A percentile compares a stretch with the other conserved stretches of the same genome.
These are phyloP conservation scores for Taxillus chinensis DNA, from an alignment of 164 flowering plant species.

Conservation along the genomic window DNA sequence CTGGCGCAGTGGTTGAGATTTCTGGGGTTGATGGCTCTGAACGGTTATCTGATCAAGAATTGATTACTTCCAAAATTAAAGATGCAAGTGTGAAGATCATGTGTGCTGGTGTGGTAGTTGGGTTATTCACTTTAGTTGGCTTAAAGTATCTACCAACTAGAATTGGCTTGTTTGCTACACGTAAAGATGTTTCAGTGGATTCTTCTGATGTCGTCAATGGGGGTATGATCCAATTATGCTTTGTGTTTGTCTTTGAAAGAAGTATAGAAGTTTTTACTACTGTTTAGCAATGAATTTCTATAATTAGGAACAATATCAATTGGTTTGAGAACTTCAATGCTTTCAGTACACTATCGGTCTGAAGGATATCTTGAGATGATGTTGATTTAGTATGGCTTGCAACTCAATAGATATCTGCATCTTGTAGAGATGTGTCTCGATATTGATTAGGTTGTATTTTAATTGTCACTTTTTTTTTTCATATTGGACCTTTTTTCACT, in stretches of 20 bases:
- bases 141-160: conserved; percentile 45
- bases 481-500: too few relatives aligned
- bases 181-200: conserved; percentile 38
- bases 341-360: too few relatives aligned
- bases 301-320: not conserved
- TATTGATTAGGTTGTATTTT: too few relatives aligned
- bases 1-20: conserved; percentile 17
- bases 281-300: not conserved
- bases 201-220: conserved; percentile 49
- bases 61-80: conserved; percentile 55
- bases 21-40: conserved; percentile 18
- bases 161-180: conserved; percentile 19
- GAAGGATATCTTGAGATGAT: too few relatives aligned
- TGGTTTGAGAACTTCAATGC: too few relatives aligned
- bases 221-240: conserved; percentile 44
- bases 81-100: conserved; percentile 70
- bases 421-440: too few relatives aligned
- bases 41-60: conserved; percentile 31
- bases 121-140: conserved; percentile 50
- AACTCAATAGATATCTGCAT: too few relatives aligned
- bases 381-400: too few relatives aligned
- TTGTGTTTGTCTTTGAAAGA: not conserved
- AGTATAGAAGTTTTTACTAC: not conserved
- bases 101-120: conserved; percentile 69
- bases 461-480: too few relatives aligned